Conservation (phyloP, 768 basidiomycete species). For the Boletus subparvulus region DNA sequence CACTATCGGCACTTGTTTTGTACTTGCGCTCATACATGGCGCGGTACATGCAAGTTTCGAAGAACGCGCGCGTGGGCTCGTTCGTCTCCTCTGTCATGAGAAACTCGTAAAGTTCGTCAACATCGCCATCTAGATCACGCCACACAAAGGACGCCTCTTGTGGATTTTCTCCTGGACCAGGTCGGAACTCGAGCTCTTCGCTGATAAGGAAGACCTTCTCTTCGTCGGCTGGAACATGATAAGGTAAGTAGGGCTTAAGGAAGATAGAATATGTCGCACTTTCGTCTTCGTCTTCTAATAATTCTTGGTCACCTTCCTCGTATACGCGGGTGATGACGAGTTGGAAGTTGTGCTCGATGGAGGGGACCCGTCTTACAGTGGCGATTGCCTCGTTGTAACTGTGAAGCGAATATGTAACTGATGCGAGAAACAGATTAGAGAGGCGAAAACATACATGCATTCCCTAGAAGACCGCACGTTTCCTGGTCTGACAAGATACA, state of each 20-base stretch:
- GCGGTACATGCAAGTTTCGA: constrained; percentile 92
- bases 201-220: constrained; percentile 91
- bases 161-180: constrained; percentile 65
- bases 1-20: constrained; percentile 65
- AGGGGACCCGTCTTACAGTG: constrained; percentile 82
- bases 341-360: constrained; percentile 78
- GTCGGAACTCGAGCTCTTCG: constrained; percentile 84
- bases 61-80: constrained; percentile 77
- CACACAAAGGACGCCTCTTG: constrained; percentile 84
- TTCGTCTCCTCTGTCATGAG: constrained; percentile 76
- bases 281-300: constrained; percentile 92
- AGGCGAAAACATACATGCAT: constrained; percentile 76
- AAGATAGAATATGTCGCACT: constrained; percentile 45
- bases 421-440: background rate
- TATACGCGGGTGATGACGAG: constrained; percentile 95
- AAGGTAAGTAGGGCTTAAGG: constrained; percentile 6
- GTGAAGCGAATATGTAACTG: constrained; percentile 5
- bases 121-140: constrained; percentile 88
- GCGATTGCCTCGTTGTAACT: constrained; percentile 97
- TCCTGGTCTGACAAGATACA: constrained; percentile 88
- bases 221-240: constrained; percentile 69
- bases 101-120: constrained; percentile 94
- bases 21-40: constrained; percentile 97
- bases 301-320: constrained; percentile 94
- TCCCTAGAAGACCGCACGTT: constrained; percentile 90